Base-by-base conservation (phyloP, 2,329 filamentous ascomycete species). In the Neurospora sp. region DNA sequence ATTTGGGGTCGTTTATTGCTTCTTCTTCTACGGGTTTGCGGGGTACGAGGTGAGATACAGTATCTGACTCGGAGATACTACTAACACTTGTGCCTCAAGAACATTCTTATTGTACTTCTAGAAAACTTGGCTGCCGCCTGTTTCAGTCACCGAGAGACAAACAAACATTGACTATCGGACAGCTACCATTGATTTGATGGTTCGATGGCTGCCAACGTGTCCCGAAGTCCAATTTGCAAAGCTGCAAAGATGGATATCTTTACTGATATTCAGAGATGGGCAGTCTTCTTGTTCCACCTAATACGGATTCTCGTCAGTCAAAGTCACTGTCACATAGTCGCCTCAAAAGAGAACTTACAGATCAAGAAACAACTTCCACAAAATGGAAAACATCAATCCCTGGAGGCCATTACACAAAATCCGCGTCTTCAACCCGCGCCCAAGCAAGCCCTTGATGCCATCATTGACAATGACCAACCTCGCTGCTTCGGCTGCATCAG, bases 331-430 rank as follows among this genome's bases (percentile, higher is more conserved):
- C 5, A 46, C 58, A 5, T n/a, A 1, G 8, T 38, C 2, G 33
- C n/a, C 23, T 70, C 46, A 17, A 62, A 28, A 40, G 66, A 9
- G 2, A 10, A 80, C 82, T 78, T 46, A 84, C 83, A 84, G 66
- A 62, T 84, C 82, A 11, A 84, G 74, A 70, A 84, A 84, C 0
- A 84, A 71, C 68, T 84, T 84, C 83, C 83, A 84, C 1, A 84
- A 73, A 17, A 84, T 84, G 3, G 82, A 83, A 68, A 84, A 84
- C 3, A 84, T 19, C 3, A 84, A 73, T 0, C 83, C 81, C 68
- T 84, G 83, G 2, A 84, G 73, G 0, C 83, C 83, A 68, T 84
- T 84, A 73, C 80, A 81, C n/a, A 84, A 70, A 7, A 84, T 84
- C 8, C 83, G 79, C 0, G 83, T 84, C 74, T 80, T 80, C 38